These are phyloP conservation scores for Crithidia mellificae DNA, from an alignment of 208 protist genomes.

Conservation along the genomic window DNA sequence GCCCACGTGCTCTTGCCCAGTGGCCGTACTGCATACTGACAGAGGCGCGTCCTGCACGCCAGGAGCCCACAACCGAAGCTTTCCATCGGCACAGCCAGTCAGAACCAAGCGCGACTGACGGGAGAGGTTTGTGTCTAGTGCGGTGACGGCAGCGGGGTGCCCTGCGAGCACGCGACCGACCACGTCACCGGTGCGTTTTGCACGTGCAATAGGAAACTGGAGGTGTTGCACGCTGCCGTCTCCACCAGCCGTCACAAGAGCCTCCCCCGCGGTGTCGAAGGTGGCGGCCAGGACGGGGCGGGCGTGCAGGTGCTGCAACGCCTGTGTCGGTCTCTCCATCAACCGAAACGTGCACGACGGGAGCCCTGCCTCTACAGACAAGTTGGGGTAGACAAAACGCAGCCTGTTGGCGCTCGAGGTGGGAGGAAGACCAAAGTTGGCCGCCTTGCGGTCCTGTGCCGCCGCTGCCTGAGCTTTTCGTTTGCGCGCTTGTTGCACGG, in stretches of 20 bases:
- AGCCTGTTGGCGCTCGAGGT: neutral
- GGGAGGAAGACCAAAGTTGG: slow-evolving; percentile 38
- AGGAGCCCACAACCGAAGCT: slow-evolving; percentile 63
- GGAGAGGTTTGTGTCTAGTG: slow-evolving; percentile 60
- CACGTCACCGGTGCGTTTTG: slow-evolving; percentile 39
- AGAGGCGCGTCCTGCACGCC: slow-evolving; percentile 27
- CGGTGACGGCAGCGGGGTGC: slow-evolving; percentile 44
- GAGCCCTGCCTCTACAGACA: neutral
- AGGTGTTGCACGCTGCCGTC: slow-evolving; percentile 47
- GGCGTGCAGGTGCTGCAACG: slow-evolving; percentile 18
- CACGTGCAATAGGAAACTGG: slow-evolving; percentile 44
- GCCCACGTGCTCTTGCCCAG: too few relatives aligned
- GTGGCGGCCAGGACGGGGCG: slow-evolving; percentile 27
- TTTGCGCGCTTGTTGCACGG: slow-evolving; percentile 49
- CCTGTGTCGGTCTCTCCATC: slow-evolving; percentile 14
- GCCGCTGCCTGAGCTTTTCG: slow-evolving; percentile 17
- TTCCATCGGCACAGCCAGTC: slow-evolving; percentile 59
- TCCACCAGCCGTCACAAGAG: slow-evolving; percentile 49
- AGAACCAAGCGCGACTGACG: slow-evolving; percentile 50
- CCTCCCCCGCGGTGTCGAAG: slow-evolving; percentile 51
- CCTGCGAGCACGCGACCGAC: slow-evolving; percentile 37
- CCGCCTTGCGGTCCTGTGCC: slow-evolving; percentile 37
- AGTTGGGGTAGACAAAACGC: neutral
- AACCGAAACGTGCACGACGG: neutral
- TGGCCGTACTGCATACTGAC: slow-evolving; percentile 15